phyloP scores from a whole-genome alignment of 257 asterid genomes.

The Nicotiana otophora region DNA sequence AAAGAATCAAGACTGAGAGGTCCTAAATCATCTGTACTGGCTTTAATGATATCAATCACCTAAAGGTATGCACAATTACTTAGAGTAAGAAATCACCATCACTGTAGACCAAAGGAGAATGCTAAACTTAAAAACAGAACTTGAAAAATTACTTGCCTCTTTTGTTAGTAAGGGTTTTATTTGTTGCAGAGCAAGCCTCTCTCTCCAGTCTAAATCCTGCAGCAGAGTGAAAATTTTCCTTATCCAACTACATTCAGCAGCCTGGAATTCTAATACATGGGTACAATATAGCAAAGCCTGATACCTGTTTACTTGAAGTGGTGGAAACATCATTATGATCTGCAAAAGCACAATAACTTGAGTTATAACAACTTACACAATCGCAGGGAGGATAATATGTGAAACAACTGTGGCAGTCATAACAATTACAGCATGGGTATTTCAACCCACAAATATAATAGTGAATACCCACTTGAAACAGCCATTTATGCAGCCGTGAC shows the following conservation, averaged over 20 bases:
- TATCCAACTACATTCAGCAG: slow-evolving; percentile 14
- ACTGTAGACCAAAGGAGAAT: not conserved
- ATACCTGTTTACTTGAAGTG: slow-evolving; percentile 45
- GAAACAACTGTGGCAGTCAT: not conserved
- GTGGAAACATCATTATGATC: slow-evolving; percentile 32
- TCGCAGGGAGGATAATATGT: not conserved
- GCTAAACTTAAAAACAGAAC: not conserved
- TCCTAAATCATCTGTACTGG: slow-evolving; percentile 66
- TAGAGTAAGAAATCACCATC: not conserved
- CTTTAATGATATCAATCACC: slow-evolving; percentile 72
- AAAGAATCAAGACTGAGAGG: slow-evolving; percentile 63
- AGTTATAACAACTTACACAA: not conserved
- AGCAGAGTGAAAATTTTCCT: slow-evolving; percentile 6
- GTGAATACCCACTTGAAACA: not conserved
- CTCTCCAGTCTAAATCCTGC: slow-evolving; percentile 70
- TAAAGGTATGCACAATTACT: slow-evolving; percentile 20
- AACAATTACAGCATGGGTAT: not conserved
- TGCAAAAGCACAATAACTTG: slow-evolving; percentile 26
- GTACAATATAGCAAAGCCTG: slow-evolving; percentile 13
- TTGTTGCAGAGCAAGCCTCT: slow-evolving; percentile 55
- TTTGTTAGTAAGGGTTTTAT: slow-evolving; percentile 57
- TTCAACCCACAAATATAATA: not conserved
- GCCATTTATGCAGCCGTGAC: not conserved
- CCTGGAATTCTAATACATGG: slow-evolving; percentile 7
- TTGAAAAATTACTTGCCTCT: slow-evolving; percentile 41